Evolutionary conservation across 768 basidiomycete genomes (phyloP), one percentile per base, ranked within the genome.

Genomic region (Termitomyces sp.): DNA sequence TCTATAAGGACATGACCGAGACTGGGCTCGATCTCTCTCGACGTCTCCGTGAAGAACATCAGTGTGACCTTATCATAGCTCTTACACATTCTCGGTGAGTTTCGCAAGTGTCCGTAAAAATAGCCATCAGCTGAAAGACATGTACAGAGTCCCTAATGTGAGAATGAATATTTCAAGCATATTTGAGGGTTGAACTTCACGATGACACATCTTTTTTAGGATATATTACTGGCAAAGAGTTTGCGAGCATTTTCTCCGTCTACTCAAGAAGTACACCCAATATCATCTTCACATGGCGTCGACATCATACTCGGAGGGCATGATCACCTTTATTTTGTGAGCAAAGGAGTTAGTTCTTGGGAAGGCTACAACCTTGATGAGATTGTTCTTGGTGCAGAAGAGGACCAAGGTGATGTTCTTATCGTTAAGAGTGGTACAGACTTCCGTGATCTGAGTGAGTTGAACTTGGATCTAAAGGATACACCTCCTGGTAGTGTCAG

Each of bases 221-320:
- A 93, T 63, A 82, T 92, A 47, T 61, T 59, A 6, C 74, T 92
- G 11, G 90, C 91, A 1, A 88, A 87, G 67, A 76, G 78, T n/a
- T 61, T 91, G 2, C 65, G 78, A 23, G 87, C 86, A 0, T 71
- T 77, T 21, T 85, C 87, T 4, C 83, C 88, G 1, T 72, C 77
- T 12, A 76, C 74, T 17, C 86, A 86, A 65, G 51, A 73, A 32
- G 57, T 58, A 3, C 64, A 63, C 5, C 63, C 80, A 2, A 76
- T 88, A 41, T 72, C 72, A 19, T 68, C 71, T 42, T 67, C 75
- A 45, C 92, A 96, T 60, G 94, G 94, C 6, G 87, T 87, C 2
- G 94, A 95, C 65, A 71, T 95, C 25, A 70, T 95, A 40, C 79
- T 95, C 2, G 94, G 94, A 4, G 94, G 94, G 2, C 94, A 96